phyloP scores from a whole-genome alignment of 129 eudicot species.

The Heracleum sosnowskyi region DNA sequence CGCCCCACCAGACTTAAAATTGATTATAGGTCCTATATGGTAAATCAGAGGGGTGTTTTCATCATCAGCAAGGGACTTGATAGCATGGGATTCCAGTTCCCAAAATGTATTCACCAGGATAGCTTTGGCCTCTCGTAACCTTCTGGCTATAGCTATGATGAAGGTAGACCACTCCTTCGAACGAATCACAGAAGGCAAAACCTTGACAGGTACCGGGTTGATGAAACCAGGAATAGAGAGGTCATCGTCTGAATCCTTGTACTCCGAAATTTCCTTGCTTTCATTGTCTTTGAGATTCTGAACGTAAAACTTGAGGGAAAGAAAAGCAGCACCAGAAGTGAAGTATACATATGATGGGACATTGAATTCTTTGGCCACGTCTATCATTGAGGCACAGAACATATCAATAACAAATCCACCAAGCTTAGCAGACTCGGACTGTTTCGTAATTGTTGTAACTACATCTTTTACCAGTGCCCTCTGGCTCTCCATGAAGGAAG shows the following conservation, averaged over 20 bases:
- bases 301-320: constrained; percentile 8
- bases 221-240: constrained; percentile 14
- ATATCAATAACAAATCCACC: constrained; percentile 30
- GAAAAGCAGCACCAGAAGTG: constrained; percentile 27
- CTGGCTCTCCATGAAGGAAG: background rate
- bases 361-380: constrained; percentile 25
- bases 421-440: background rate
- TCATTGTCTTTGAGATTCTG: constrained; percentile 4
- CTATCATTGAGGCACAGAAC: constrained; percentile 37
- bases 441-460: background rate
- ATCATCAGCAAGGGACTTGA: background rate
- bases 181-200: background rate
- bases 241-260: constrained; percentile 17
- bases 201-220: background rate
- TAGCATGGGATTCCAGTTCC: background rate
- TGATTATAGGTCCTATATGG: background rate
- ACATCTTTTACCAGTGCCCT: background rate
- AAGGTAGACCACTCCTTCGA: background rate
- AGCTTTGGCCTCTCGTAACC: background rate
- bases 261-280: constrained; percentile 16
- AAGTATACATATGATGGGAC: constrained; percentile 27
- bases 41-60: background rate
- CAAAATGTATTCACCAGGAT: background rate
- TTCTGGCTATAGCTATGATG: background rate
- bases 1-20: background rate